phyloP scores from a whole-genome alignment of 1,139 yeast species.

The Spathaspora sp. region DNA sequence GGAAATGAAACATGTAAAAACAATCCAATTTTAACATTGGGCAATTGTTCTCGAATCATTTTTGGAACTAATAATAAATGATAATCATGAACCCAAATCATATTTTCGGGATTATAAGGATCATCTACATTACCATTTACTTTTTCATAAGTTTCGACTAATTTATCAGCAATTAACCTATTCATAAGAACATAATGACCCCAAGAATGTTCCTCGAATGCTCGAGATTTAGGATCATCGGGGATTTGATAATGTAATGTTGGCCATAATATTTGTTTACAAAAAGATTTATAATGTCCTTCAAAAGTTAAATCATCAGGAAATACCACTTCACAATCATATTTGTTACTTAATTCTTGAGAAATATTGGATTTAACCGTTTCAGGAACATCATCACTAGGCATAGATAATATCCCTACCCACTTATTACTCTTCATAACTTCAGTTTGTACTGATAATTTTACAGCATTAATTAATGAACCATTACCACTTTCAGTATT shows the following conservation, averaged over 20 bases:
- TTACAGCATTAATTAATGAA: slow-evolving; percentile 83
- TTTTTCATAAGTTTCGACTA: slow-evolving; percentile 57
- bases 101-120: slow-evolving; percentile 43
- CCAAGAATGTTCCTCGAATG: slow-evolving; percentile 96
- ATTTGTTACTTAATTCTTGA: slow-evolving; percentile 41
- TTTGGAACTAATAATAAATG: slow-evolving; percentile 84
- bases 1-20: slow-evolving; percentile 95
- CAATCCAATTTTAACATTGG: slow-evolving; percentile 86
- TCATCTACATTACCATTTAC: slow-evolving; percentile 47
- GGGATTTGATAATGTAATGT: slow-evolving; percentile 96
- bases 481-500: slow-evolving; percentile 81
- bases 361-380: slow-evolving; percentile 53
- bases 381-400: slow-evolving; percentile 75
- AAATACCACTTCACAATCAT: slow-evolving; percentile 64
- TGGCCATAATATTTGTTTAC: slow-evolving; percentile 96
- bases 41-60: slow-evolving; percentile 75
- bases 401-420: slow-evolving; percentile 91
- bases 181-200: slow-evolving; percentile 74
- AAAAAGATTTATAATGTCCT: slow-evolving; percentile 87
- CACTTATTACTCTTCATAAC: slow-evolving; percentile 56
- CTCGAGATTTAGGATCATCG: slow-evolving; percentile 89
- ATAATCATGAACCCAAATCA: slow-evolving; percentile 92
- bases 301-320: slow-evolving; percentile 78
- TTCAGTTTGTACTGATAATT: slow-evolving; percentile 52
- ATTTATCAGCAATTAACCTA: slow-evolving; percentile 74